Evolutionary conservation across 1,284 basidiomycete genomes (phyloP).

Genomic region (Ustilago cynodontis): DNA sequence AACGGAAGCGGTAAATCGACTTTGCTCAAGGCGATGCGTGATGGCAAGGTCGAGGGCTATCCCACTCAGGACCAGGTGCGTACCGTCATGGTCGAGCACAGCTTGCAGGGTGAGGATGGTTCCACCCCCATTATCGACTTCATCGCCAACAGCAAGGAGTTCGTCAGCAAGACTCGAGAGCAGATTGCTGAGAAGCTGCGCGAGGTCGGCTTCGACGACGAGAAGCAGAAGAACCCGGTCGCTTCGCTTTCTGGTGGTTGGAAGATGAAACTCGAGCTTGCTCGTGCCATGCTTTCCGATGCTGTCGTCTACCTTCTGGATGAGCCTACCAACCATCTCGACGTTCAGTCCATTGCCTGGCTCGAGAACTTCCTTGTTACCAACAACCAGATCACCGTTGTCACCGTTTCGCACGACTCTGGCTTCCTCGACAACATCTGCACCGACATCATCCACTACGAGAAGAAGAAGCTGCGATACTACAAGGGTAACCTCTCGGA

Average conservation of each 20-base stretch:
- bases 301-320: constrained; percentile 93
- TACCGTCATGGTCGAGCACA: constrained; percentile 95
- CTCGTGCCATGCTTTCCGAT: constrained; percentile 71
- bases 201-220: constrained; percentile 83
- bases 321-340: constrained; percentile 82
- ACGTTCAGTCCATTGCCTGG: constrained; percentile 91
- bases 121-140: constrained; percentile 86
- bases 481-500: constrained; percentile 93
- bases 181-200: constrained; percentile 60
- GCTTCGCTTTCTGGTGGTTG: constrained; percentile 95
- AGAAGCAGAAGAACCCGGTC: constrained; percentile 85
- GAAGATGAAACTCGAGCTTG: constrained; percentile 95
- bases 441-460: constrained; percentile 98
- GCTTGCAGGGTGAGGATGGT: constrained; percentile 90
- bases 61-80: constrained; percentile 87
- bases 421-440: constrained; percentile 97
- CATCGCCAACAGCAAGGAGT: constrained; percentile 79
- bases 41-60: constrained; percentile 94
- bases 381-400: constrained; percentile 76
- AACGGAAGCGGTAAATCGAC: constrained; percentile 98
- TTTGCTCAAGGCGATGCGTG: constrained; percentile 92
- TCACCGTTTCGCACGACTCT: constrained; percentile 98
- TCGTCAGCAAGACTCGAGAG: constrained; percentile 58
- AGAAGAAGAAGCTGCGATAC: constrained; percentile 94
- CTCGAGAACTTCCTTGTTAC: constrained; percentile 81